Percentiles rank a stretch among this genome's conserved stretches.
phyloP scores from a whole-genome alignment of 805 yeast species.

The Limtongia smithiae region DNA sequence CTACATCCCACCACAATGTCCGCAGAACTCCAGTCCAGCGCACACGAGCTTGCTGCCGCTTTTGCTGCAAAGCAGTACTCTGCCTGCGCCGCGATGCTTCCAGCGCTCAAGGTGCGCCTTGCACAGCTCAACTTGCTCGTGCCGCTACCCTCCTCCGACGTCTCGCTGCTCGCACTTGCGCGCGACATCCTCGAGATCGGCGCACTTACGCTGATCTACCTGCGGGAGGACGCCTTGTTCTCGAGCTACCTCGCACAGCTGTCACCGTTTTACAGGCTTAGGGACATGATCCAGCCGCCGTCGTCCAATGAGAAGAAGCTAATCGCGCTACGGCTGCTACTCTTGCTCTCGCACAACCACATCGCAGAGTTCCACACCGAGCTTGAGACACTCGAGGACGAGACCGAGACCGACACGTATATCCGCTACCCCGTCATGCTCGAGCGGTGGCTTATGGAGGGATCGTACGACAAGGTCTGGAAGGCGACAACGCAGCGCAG shows the following conservation, averaged over 20 bases:
- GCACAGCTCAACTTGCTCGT: constrained; percentile 73
- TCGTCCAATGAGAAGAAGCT: constrained; percentile 68
- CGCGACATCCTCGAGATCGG: constrained; percentile 85
- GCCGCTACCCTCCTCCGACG: constrained; percentile 49
- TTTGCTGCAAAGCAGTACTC: constrained; percentile 61
- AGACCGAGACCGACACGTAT: constrained; percentile 64
- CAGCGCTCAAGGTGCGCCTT: constrained; percentile 72
- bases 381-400: constrained; percentile 63
- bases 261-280: constrained; percentile 64
- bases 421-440: constrained; percentile 81
- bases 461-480: constrained; percentile 90
- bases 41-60: constrained; percentile 55
- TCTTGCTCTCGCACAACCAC: constrained; percentile 75
- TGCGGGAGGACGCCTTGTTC: constrained; percentile 59
- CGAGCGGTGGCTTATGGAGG: constrained; percentile 94
- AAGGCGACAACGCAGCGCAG: constrained; percentile 58
- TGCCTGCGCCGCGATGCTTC: constrained; percentile 58
- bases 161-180: constrained; percentile 65
- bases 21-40: constrained; percentile 8
- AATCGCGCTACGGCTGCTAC: constrained; percentile 69
- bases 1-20: constrained; percentile 1
- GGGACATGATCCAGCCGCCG: constrained; percentile 39
- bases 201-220: constrained; percentile 70
- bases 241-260: constrained; percentile 70
- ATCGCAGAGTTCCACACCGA: constrained; percentile 88